Conservation (phyloP, 2,329 filamentous ascomycete genomes). For the Sporothrix schenckii region DNA sequence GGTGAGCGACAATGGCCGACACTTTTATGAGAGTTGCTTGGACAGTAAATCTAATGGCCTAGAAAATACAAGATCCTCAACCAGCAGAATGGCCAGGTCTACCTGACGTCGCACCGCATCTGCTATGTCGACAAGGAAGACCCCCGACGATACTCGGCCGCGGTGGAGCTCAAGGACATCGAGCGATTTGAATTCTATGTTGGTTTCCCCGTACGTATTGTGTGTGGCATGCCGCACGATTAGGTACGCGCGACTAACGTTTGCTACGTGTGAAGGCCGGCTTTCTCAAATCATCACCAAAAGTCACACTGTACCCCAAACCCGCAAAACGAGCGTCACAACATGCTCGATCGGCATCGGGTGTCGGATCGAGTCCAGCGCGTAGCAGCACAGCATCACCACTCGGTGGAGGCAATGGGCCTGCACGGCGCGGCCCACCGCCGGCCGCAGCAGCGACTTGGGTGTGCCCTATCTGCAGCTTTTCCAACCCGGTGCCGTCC, state of each 20-base stretch:
- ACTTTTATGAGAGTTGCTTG: background rate
- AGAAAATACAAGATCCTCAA: constrained; percentile 95
- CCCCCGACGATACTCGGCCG: constrained; percentile 80
- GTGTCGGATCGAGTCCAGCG: constrained; percentile 51
- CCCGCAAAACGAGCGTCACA: constrained; percentile 67
- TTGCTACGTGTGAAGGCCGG: constrained; percentile 62
- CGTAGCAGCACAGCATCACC: constrained; percentile 54
- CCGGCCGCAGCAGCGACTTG: constrained; percentile 72
- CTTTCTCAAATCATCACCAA: constrained; percentile 92
- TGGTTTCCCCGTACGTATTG: constrained; percentile 39
- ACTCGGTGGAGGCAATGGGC: constrained; percentile 48
- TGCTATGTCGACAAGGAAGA: constrained; percentile 93
- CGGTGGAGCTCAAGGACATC: constrained; percentile 85
- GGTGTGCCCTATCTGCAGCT: constrained; percentile 95
- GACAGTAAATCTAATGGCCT: constrained; percentile 7
- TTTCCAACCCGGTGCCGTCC: constrained; percentile 87
- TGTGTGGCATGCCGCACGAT: background rate
- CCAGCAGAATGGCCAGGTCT: constrained; percentile 94
- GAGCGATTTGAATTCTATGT: constrained; percentile 90
- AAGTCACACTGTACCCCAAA: constrained; percentile 87
- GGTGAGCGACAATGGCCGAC: constrained; percentile 60
- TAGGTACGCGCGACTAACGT: background rate
- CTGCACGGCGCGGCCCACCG: constrained; percentile 49
- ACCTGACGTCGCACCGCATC: constrained; percentile 90
- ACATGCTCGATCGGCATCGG: constrained; percentile 54